phyloP scores from a whole-genome alignment of 768 basidiomycete species.

The Tulasnella sp. region DNA sequence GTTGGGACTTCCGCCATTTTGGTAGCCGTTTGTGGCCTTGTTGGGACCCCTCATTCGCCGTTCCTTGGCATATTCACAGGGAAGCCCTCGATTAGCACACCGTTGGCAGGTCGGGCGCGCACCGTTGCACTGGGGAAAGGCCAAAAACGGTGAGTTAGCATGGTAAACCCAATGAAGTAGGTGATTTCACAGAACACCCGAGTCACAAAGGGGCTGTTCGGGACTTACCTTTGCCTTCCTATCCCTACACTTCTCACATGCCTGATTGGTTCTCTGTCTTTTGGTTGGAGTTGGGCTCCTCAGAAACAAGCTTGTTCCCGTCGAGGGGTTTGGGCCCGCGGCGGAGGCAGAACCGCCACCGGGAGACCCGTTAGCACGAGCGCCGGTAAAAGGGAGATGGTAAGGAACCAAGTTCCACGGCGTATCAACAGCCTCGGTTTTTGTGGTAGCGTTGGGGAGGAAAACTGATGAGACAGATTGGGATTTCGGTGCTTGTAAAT shows the following conservation, averaged over 20 bases:
- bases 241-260: slow-evolving; percentile 26
- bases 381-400: neutral
- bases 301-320: slow-evolving; percentile 9
- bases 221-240: slow-evolving; percentile 27
- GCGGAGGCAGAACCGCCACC: neutral
- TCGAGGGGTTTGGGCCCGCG: neutral
- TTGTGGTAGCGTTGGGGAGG: neutral
- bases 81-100: slow-evolving; percentile 20
- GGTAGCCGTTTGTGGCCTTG: slow-evolving; percentile 1
- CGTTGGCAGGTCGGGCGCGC: slow-evolving; percentile 23
- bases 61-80: slow-evolving; percentile 20
- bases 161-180: neutral
- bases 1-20: no score
- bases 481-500: neutral
- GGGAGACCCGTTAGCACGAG: neutral
- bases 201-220: neutral
- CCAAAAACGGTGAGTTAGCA: neutral
- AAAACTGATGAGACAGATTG: neutral
- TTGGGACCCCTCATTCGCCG: slow-evolving; percentile 23
- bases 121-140: slow-evolving; percentile 20
- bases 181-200: neutral
- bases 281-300: slow-evolving; percentile 19
- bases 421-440: neutral
- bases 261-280: slow-evolving; percentile 24
- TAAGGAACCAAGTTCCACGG: slow-evolving; percentile 15